Percentiles rank a stretch among this genome's conserved stretches.
Evolutionary conservation across 129 eudicot species (phyloP).

Genomic region (Erigeron canadensis): DNA sequence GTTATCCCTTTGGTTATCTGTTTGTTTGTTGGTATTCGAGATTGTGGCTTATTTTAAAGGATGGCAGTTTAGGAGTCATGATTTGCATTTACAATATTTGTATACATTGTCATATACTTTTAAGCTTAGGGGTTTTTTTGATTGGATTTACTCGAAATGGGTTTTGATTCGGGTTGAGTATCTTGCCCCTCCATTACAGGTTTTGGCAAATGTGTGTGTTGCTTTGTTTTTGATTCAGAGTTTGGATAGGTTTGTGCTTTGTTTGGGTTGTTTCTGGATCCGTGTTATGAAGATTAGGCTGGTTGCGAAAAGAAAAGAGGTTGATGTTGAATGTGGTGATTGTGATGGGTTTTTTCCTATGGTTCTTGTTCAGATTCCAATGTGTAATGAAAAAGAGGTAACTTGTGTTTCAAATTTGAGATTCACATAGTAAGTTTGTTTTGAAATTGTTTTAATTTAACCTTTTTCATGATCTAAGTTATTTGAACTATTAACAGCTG

Average conservation of each 20-base stretch:
- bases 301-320: slow-evolving; percentile 1
- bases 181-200: slow-evolving; percentile 23
- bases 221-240: slow-evolving; percentile 21
- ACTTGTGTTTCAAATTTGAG: neutral
- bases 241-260: slow-evolving; percentile 26
- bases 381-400: slow-evolving; percentile 49
- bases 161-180: slow-evolving; percentile 30
- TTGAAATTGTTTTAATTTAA: neutral
- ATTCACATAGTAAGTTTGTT: neutral
- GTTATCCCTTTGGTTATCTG: slow-evolving; percentile 21
- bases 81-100: slow-evolving; percentile 30
- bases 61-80: slow-evolving; percentile 19
- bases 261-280: slow-evolving; percentile 30
- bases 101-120: slow-evolving; percentile 20
- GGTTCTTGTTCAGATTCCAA: slow-evolving; percentile 72
- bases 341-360: slow-evolving; percentile 32
- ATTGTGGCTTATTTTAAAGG: slow-evolving; percentile 31
- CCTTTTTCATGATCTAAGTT: neutral
- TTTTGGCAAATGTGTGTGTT: slow-evolving; percentile 28
- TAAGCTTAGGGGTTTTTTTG: slow-evolving; percentile 17
- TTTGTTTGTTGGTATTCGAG: slow-evolving; percentile 12
- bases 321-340: slow-evolving; percentile 25
- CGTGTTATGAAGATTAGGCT: slow-evolving; percentile 28
- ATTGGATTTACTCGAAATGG: slow-evolving; percentile 28
- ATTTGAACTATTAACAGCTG: neutral